Conservation (phyloP, 352 stramenopile genomes). For the Globisporangium okanoganense region DNA sequence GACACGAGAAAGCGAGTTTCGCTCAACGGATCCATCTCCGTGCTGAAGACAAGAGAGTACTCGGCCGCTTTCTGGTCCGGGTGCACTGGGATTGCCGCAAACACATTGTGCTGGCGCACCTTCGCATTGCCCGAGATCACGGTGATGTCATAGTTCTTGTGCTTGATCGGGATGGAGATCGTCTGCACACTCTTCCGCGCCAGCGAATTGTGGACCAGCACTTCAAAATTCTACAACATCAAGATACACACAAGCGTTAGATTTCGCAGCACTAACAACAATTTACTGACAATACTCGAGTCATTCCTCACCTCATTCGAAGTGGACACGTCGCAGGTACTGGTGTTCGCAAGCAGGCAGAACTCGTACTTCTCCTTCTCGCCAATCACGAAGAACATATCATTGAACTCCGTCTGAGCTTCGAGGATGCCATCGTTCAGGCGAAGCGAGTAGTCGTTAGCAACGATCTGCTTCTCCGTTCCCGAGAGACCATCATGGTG, state of each 20-base stretch:
- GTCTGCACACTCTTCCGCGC: conserved; percentile 52
- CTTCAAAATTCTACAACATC: conserved; percentile 44
- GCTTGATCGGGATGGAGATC: conserved; percentile 52
- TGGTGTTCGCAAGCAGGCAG: conserved; percentile 88
- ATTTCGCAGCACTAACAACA: not conserved
- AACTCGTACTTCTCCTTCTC: conserved; percentile 62
- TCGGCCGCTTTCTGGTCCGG: conserved; percentile 40
- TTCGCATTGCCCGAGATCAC: conserved; percentile 32
- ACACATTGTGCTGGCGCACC: conserved; percentile 41
- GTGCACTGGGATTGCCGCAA: conserved; percentile 51
- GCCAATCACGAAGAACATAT: conserved; percentile 71
- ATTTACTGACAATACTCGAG: not conserved
- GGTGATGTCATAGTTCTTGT: conserved; percentile 36
- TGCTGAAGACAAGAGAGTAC: conserved; percentile 66
- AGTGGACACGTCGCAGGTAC: conserved; percentile 82
- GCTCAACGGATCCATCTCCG: conserved; percentile 50
- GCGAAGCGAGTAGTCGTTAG: conserved; percentile 93
- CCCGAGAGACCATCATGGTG: conserved; percentile 96
- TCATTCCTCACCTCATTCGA: conserved; percentile 45
- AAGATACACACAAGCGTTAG: not conserved
- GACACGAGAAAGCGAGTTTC: conserved; percentile 50
- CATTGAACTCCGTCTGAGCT: conserved; percentile 61
- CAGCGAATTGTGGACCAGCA: conserved; percentile 70
- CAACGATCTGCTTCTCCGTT: conserved; percentile 94
- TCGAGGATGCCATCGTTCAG: conserved; percentile 82